phyloP scores from a whole-genome alignment of 805 yeast species.

The Priceomyces haplophilus region DNA sequence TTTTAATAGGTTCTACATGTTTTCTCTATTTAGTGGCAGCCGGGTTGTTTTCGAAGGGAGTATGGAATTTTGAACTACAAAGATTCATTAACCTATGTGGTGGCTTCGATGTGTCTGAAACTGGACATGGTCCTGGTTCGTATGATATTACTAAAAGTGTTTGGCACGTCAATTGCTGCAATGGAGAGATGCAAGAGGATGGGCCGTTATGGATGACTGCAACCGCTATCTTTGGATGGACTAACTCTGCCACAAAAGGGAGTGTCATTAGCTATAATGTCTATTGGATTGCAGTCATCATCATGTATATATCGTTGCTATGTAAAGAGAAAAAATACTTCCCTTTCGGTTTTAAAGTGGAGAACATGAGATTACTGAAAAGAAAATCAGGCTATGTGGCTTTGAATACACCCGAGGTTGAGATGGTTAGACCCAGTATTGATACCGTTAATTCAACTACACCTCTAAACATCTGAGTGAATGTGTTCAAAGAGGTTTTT shows the following conservation, averaged over 20 bases:
- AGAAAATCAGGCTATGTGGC: conserved; percentile 8
- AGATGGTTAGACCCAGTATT: conserved; percentile 16
- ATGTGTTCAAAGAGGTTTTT: neutral
- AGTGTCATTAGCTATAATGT: conserved; percentile 35
- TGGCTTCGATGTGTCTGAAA: conserved; percentile 42
- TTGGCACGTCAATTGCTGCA: conserved; percentile 49
- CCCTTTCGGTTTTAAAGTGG: conserved; percentile 39
- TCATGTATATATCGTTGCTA: conserved; percentile 27
- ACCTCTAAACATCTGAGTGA: conserved; percentile 13
- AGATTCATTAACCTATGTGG: conserved; percentile 36
- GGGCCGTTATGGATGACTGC: conserved; percentile 45
- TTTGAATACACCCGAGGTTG: neutral
- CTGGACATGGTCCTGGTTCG: conserved; percentile 46
- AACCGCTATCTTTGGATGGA: conserved; percentile 46
- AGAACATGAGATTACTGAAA: conserved; percentile 30
- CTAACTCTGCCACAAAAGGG: conserved; percentile 45
- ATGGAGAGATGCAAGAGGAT: conserved; percentile 40
- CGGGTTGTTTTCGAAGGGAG: conserved; percentile 43
- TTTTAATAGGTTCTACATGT: conserved; percentile 36
- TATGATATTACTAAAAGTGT: conserved; percentile 39
- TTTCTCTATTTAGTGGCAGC: conserved; percentile 44
- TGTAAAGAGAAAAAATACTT: conserved; percentile 40
- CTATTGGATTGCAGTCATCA: conserved; percentile 36
- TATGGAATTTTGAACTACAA: conserved; percentile 44
- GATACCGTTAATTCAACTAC: conserved; percentile 29